Evolutionary conservation across 1,139 yeast genomes (phyloP), one percentile per base, ranked within the genome.

Genomic region (Saccharomyces hybrid): DNA sequence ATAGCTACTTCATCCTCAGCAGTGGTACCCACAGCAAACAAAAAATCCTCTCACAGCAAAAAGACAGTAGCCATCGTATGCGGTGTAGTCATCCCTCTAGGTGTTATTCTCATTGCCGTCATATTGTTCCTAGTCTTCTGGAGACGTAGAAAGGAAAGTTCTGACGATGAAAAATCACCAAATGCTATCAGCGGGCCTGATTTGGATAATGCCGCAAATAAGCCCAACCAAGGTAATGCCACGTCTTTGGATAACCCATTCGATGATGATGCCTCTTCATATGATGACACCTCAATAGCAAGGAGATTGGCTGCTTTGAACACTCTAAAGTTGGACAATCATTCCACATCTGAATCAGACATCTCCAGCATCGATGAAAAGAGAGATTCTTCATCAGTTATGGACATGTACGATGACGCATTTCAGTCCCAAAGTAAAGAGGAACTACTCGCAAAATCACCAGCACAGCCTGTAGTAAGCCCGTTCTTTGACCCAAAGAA

Each of bases 81-180:
- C 58, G 97, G 96, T 53, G 93, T 87, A n/a, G 88, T 86, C 4
- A 78, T 91, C 52, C 96, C 96, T 1, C 70, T 80, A 0, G 77
- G 76, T 26, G 73, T 80, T 0, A 63, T 88, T 8, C 65, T 80
- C 1, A 66, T 80, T 0, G 73, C 78, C 1, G 74, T 76, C 0
- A 55, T 86, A 1, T 53, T 89, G 9, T 62, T 86, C 32, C 73
- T 81, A 65, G 79, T 83, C 68, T 82, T 88, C 65, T 81, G 88
- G 68, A 71, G 78, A 59, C 78, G 78, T 56, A 78, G 77, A 66
- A 77, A 77, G 64, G 63, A 67, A 42, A 69, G 63, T 52, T 69
- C 68, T 8, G 71, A 71, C 29, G 74, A 71, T 42, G 69, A 69
- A 55, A 59, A 63, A 16, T 58, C 71, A 14, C 73, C 71, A 50